Base-by-base conservation (phyloP, 176 grass and related monocot genomes). In the Cocos nucifera region DNA sequence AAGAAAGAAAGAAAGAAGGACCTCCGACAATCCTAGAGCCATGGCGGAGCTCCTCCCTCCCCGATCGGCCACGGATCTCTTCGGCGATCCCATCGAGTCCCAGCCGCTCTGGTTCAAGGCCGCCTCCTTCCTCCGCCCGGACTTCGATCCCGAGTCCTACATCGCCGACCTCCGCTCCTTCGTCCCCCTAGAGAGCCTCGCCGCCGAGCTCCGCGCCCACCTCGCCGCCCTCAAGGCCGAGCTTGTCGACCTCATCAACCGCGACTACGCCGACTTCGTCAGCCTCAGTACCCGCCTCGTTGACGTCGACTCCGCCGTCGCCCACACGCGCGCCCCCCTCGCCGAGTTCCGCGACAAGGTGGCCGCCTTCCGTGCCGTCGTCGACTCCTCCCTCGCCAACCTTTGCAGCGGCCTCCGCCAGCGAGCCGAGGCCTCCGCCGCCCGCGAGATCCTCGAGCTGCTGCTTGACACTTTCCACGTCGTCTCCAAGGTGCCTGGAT, bases 401-500 rank as follows among this genome's bases (percentile, higher is more conserved):
- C 88, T 98, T 0, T 72, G 84, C 17, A 82, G 68, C 0, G 84
- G 93, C 0, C 85, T 98, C n/a, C 71, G 86, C 24, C 84, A 87
- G 54, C 79, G 87, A 0, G 67, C 84, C 1, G 87, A 87, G 0
- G 84, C 93, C 0, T 72, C 84, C 1, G 78, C 77, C 0, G 76
- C 84, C 0, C 85, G 87, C 29, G 87, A 98, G 72, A 75, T 98
- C 16, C 87, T 98, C 22, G 84, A 92, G 84, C 71, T 89, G 27
- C 77, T 98, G 35, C 93, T 98, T 19, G 93, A 98, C 68, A 86
- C 93, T 12, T 92, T 89, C 15, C 93, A 98, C 59, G 87, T 98
- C 57, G 87, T 98, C 35, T 98, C 87, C 52, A 98, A 98, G 81
- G 93, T 98, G 19, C 25, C 5, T 50, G 3, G 16, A 49, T 70